Evolutionary conservation across 495 filamentous ascomycete species (phyloP), one percentile per base, ranked within the genome.

Genomic region (Haplographium delicatum): DNA sequence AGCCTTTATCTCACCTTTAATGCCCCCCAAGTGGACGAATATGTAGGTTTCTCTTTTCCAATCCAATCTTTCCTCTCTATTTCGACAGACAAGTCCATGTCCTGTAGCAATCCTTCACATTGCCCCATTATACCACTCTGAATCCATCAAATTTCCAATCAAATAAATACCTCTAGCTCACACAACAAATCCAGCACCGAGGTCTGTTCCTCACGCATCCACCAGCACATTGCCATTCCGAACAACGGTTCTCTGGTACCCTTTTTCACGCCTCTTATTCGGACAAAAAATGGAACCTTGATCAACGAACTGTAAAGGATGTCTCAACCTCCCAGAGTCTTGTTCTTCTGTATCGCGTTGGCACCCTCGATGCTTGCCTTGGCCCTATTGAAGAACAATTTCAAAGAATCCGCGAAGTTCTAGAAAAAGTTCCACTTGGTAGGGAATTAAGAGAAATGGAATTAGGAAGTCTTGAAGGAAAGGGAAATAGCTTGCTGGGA

Each of bases 1-100:
- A 53, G 47, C 24, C 39, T 60, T 4, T 60, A 60, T 25, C 49
- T 60, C 4, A 60, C 57, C 0, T 56, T 60, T 27, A 60, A 60
- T 23, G 48, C 52, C 30, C 57, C 57, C 1, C 44, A 53, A 30
- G 53, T 56, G 1, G 57, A 60, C 44, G 57, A 60, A 30, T 60
- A 56, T 28, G 57, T 60, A 41, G 15, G 48, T 56, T 1, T 35
- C 9, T 35, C 7, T 33, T 25, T 3, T 47, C 20, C 15, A 15
- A 38, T 38, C 15, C 34, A 31, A 6, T 31, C 23, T 3, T 42
- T 43, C n/a, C 10, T 43, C 11, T 41, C 26, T 16, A 16, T 26
- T 20, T 16, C 33, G 15, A 27, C 27, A 8, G 34, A 33, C 37
- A 27, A 9, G 9, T 26, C 35, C 47, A 16, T n/a, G 13, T 22